These are phyloP conservation scores for Aspergillus ibericus DNA, from an alignment of 2,329 filamentous ascomycete species.

Conservation along the genomic window DNA sequence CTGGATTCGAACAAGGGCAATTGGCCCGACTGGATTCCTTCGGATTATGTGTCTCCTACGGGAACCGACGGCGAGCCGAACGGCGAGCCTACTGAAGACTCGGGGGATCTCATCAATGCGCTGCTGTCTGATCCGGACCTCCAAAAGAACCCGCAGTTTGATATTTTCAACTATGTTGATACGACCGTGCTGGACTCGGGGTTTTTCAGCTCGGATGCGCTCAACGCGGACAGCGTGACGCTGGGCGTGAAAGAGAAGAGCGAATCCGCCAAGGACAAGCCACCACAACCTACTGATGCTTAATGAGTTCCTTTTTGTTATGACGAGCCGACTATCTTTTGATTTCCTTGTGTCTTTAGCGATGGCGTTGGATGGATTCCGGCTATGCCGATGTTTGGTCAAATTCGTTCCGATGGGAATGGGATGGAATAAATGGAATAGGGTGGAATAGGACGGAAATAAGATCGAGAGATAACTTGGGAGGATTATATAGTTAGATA, in stretches of 20 bases:
- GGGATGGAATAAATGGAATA: neutral
- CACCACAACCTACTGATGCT: conserved; percentile 17
- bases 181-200: conserved; percentile 35
- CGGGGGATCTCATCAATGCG: conserved; percentile 36
- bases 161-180: conserved; percentile 33
- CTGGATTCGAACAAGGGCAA: conserved; percentile 29
- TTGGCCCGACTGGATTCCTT: conserved; percentile 42
- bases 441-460: neutral
- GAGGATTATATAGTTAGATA: neutral
- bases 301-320: conserved; percentile 19
- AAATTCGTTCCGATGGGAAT: too few species aligned
- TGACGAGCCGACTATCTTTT: conserved; percentile 2
- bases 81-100: conserved; percentile 17
- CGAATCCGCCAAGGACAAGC: conserved; percentile 15
- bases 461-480: neutral
- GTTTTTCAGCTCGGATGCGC: conserved; percentile 38
- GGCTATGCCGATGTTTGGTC: neutral
- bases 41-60: conserved; percentile 35
- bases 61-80: conserved; percentile 28
- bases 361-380: conserved; percentile 18
- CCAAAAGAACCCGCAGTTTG: conserved; percentile 32
- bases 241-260: conserved; percentile 25
- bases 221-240: conserved; percentile 26
- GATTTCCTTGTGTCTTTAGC: conserved; percentile 12
- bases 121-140: conserved; percentile 37